Conservation (phyloP, 129 eudicot species). For the Glebionis coronaria region DNA sequence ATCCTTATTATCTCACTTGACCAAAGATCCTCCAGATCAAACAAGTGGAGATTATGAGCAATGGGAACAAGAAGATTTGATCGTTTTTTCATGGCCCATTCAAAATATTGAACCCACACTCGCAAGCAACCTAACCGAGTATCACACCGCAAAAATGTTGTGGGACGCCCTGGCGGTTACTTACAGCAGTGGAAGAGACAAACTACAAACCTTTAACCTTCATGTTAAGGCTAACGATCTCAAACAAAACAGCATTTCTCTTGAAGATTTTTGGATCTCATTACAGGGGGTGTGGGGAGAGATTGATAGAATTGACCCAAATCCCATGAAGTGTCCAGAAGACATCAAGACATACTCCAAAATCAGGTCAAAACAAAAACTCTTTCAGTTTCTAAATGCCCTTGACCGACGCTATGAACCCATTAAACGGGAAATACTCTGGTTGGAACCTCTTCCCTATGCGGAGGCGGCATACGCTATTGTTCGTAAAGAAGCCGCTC, state of each 20-base stretch:
- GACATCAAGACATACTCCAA: background rate
- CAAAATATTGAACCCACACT: conserved; percentile 3
- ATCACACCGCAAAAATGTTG: conserved; percentile 2
- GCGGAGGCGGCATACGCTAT: background rate
- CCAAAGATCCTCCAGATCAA: conserved; percentile 5
- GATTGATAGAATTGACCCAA: too few relatives aligned
- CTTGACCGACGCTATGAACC: background rate
- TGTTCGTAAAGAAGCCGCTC: background rate
- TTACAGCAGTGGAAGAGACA: too few relatives aligned
- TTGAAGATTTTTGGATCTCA: too few relatives aligned
- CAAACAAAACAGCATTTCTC: too few relatives aligned
- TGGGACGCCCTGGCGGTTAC: too few relatives aligned
- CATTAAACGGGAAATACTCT: background rate
- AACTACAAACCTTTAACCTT: too few relatives aligned
- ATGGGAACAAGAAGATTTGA: conserved; percentile 11
- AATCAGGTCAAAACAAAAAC: background rate
- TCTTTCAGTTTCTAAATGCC: background rate
- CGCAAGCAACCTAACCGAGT: conserved; percentile 16
- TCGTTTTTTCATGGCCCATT: too few relatives aligned
- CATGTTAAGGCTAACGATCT: too few relatives aligned
- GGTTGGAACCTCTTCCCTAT: background rate
- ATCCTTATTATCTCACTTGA: background rate
- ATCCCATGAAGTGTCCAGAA: too few relatives aligned
- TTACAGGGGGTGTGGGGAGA: too few relatives aligned
- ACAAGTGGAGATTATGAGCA: background rate